These are phyloP conservation scores for Aspergillus neoniger DNA, from an alignment of 2,329 filamentous ascomycete genomes.

Conservation along the genomic window DNA sequence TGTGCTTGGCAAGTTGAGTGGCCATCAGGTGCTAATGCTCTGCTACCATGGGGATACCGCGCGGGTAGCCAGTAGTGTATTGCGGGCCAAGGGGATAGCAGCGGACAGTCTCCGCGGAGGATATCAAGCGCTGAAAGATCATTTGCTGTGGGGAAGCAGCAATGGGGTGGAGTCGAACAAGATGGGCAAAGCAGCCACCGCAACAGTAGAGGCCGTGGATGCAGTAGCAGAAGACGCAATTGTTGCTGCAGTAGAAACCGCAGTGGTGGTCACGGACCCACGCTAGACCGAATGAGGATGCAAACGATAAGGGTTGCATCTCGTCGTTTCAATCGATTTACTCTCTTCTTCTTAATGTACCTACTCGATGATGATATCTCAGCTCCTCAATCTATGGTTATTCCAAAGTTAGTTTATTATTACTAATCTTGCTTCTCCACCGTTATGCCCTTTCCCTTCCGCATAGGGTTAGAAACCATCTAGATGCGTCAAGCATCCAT, in stretches of 20 bases:
- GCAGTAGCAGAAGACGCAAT: background rate
- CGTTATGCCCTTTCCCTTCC: background rate
- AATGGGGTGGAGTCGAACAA: slow-evolving; percentile 8
- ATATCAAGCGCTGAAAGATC: slow-evolving; percentile 29
- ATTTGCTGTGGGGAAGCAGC: slow-evolving; percentile 30
- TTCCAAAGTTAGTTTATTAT: background rate
- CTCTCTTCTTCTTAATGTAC: background rate
- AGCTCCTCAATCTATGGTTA: background rate
- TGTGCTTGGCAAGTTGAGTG: slow-evolving; percentile 25
- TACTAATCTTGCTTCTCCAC: background rate
- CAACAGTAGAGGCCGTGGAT: too few relatives aligned
- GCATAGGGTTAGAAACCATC: background rate
- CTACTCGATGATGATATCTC: background rate
- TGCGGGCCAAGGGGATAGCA: slow-evolving; percentile 53
- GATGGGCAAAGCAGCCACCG: background rate
- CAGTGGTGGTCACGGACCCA: background rate
- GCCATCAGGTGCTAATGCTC: slow-evolving; percentile 48
- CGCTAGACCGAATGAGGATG: background rate
- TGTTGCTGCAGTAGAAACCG: background rate
- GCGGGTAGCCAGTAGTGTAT: slow-evolving; percentile 56
- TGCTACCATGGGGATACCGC: slow-evolving; percentile 60
- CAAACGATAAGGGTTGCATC: background rate
- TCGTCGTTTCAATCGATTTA: background rate
- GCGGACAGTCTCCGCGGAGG: slow-evolving; percentile 53
- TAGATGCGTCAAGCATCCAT: background rate